These are phyloP conservation scores for Pelargonium australe DNA, from an alignment of 441 rosid species.

Conservation along the genomic window DNA sequence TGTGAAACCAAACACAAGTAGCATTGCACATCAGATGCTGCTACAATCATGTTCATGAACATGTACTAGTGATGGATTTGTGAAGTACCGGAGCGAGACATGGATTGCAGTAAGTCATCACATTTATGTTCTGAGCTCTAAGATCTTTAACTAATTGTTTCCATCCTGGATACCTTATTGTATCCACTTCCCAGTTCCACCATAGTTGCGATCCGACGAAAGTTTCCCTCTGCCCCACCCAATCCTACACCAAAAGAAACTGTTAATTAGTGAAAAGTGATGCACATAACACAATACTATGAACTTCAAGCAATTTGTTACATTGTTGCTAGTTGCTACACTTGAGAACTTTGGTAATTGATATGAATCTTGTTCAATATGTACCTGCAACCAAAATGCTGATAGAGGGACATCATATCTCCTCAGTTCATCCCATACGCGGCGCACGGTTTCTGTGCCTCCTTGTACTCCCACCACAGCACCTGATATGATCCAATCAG, in stretches of 20 bases:
- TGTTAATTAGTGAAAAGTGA: slow-evolving; percentile 10
- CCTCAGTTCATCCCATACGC: slow-evolving; percentile 40
- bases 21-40: too few relatives aligned
- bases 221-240: slow-evolving; percentile 67
- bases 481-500: slow-evolving; percentile 63
- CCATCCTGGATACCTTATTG: slow-evolving; percentile 50
- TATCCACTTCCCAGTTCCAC: slow-evolving; percentile 84
- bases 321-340: too few relatives aligned
- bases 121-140: slow-evolving; percentile 37
- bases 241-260: slow-evolving; percentile 38
- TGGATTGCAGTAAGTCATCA: slow-evolving; percentile 75
- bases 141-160: slow-evolving; percentile 45
- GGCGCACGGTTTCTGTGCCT: slow-evolving; percentile 51
- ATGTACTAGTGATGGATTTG: slow-evolving; percentile 5
- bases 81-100: slow-evolving; percentile 56
- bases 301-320: too few relatives aligned
- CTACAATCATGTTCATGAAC: too few relatives aligned
- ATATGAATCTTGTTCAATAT: not conserved
- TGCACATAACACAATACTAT: too few relatives aligned
- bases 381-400: slow-evolving; percentile 75
- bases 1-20: slow-evolving; percentile 22
- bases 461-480: slow-evolving; percentile 77
- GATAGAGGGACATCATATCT: slow-evolving; percentile 47
- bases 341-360: too few relatives aligned
- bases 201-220: slow-evolving; percentile 60